Evolutionary conservation across 768 basidiomycete genomes (phyloP).

Genomic region (Hypsizygus marmoreus): DNA sequence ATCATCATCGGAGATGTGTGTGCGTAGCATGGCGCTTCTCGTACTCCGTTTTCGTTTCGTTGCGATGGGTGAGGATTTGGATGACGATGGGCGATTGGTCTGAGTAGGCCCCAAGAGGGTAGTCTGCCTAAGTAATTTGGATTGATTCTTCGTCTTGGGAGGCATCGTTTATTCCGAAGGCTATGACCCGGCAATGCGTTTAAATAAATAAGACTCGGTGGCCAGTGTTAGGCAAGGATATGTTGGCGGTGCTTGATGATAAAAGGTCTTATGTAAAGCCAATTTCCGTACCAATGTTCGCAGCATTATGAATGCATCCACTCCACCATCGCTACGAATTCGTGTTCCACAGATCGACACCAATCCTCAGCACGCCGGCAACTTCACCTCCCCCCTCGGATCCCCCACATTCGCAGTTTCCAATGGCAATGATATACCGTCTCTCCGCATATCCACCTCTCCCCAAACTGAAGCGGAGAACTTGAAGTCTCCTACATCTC

Average conservation of each 20-base stretch:
- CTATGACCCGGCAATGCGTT: too few species aligned
- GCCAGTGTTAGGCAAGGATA: neutral
- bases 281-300: neutral
- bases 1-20: slow-evolving; percentile 16
- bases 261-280: too few species aligned
- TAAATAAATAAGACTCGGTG: too few species aligned
- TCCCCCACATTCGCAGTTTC: slow-evolving; percentile 10
- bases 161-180: slow-evolving; percentile 9
- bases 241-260: slow-evolving; percentile 1
- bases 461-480: slow-evolving; percentile 16
- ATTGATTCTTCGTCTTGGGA: slow-evolving; percentile 15
- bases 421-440: slow-evolving; percentile 9
- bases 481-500: slow-evolving; percentile 23
- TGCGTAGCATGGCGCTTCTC: slow-evolving; percentile 6
- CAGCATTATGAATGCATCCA: slow-evolving; percentile 11
- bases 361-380: neutral
- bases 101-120: slow-evolving; percentile 39
- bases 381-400: slow-evolving; percentile 11
- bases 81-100: slow-evolving; percentile 23
- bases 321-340: slow-evolving; percentile 9
- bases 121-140: slow-evolving; percentile 41
- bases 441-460: slow-evolving; percentile 30
- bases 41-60: slow-evolving; percentile 15
- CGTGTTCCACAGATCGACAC: slow-evolving; percentile 13
- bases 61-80: slow-evolving; percentile 9